Conservation (phyloP, 805 yeast genomes). For the Lachancea kluyveri region DNA sequence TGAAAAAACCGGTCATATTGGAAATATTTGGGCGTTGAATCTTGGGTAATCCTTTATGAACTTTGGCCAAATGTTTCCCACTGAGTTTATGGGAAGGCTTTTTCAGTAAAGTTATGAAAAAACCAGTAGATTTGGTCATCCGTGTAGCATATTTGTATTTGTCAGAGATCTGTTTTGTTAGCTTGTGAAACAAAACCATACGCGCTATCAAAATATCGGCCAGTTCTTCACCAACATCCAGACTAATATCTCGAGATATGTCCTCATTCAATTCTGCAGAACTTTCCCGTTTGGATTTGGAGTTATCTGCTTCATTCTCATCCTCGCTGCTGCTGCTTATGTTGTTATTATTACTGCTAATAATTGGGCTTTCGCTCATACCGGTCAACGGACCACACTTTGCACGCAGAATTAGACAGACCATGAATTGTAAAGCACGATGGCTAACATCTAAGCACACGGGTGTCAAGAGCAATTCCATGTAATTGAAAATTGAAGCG, state of each 20-base stretch:
- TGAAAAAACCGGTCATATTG: conserved; percentile 24
- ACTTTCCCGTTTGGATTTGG: conserved; percentile 17
- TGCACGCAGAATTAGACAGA: conserved; percentile 46
- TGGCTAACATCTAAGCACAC: conserved; percentile 47
- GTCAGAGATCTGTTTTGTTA: conserved; percentile 43
- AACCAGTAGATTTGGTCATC: conserved; percentile 50
- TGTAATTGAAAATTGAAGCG: conserved; percentile 30
- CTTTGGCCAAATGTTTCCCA: conserved; percentile 3
- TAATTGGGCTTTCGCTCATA: conserved; percentile 26
- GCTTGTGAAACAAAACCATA: conserved; percentile 36
- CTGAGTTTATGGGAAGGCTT: conserved; percentile 23
- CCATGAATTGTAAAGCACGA: conserved; percentile 50
- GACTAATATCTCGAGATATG: conserved; percentile 30
- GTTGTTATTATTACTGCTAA: conserved; percentile 11
- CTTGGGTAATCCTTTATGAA: conserved; percentile 5
- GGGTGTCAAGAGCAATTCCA: conserved; percentile 44
- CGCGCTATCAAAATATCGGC: conserved; percentile 35
- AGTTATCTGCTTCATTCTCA: conserved; percentile 17
- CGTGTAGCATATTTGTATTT: conserved; percentile 66
- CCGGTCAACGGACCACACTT: conserved; percentile 39
- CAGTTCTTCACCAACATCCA: conserved; percentile 33
- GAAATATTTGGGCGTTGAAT: conserved; percentile 23
- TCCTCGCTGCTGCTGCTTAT: conserved; percentile 23
- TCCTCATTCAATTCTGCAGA: conserved; percentile 21
- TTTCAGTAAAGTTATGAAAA: conserved; percentile 35